phyloP scores from a whole-genome alignment of 768 basidiomycete genomes.

The Suillus plorans region DNA sequence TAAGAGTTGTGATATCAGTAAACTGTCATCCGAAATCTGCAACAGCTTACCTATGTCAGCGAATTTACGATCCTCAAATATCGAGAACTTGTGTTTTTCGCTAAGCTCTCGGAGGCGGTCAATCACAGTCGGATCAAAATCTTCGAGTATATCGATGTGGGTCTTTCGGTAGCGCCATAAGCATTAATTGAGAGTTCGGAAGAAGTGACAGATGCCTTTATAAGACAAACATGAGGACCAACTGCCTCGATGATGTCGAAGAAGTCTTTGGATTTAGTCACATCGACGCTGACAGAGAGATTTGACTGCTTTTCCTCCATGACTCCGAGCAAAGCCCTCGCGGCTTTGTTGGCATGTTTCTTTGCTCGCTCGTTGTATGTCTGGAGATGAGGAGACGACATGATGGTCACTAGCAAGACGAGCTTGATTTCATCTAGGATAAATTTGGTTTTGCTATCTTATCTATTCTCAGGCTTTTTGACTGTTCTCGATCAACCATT shows the following conservation, averaged over 20 bases:
- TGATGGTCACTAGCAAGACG: conserved; percentile 15
- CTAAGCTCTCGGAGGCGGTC: conserved; percentile 68
- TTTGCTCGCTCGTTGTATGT: conserved; percentile 64
- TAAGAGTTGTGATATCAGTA: conserved; percentile 31
- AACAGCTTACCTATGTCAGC: conserved; percentile 85
- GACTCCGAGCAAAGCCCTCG: conserved; percentile 71
- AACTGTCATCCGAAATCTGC: neutral
- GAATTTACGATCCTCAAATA: conserved; percentile 99
- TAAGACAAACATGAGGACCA: conserved; percentile 86
- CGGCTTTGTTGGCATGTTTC: conserved; percentile 70
- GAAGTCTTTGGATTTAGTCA: conserved; percentile 76
- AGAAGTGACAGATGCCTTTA: conserved; percentile 66
- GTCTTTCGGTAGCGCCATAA: conserved; percentile 59
- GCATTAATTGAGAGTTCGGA: conserved; percentile 15
- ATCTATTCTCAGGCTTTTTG: conserved; percentile 7
- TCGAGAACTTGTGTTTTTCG: conserved; percentile 84
- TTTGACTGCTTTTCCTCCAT: conserved; percentile 90
- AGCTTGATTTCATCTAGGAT: neutral
- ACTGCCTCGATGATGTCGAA: conserved; percentile 85
- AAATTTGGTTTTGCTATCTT: conserved; percentile 6
- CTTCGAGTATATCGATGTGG: conserved; percentile 93
- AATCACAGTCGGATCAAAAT: conserved; percentile 77
- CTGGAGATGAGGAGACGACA: conserved; percentile 40
- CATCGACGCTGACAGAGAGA: conserved; percentile 95
- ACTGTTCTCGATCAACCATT: conserved; percentile 2